Evolutionary conservation across 371 early-diverging fungal genomes (phyloP).

Genomic region (Circinella umbellata): DNA sequence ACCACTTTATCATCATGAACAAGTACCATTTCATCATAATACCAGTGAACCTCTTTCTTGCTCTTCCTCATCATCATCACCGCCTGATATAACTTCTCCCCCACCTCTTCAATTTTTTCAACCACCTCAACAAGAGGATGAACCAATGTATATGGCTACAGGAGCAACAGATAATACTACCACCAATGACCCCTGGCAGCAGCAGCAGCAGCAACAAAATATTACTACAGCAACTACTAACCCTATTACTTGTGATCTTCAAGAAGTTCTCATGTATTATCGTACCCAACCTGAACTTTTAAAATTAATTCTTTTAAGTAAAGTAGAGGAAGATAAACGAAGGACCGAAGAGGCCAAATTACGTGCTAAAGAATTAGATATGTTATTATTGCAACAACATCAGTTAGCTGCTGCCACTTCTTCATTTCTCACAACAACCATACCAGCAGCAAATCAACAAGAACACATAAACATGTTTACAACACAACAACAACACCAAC

Average conservation of each 20-base stretch:
- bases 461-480: not conserved
- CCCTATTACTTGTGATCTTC: constrained; percentile 49
- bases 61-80: constrained; percentile 1
- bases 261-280: constrained; percentile 44
- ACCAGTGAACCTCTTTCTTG: not conserved
- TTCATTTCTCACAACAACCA: not conserved
- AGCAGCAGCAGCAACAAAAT: constrained; percentile 10
- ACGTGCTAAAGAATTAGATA: constrained; percentile 48
- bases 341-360: constrained; percentile 55
- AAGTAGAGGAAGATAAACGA: constrained; percentile 70
- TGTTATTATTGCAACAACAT: constrained; percentile 41
- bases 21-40: constrained; percentile 19
- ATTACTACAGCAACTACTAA: constrained; percentile 8
- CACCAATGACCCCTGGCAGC: constrained; percentile 3
- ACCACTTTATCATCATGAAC: constrained; percentile 24
- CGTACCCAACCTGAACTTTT: constrained; percentile 65
- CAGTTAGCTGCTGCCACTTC: constrained; percentile 13
- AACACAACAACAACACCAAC: not conserved
- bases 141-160: not conserved
- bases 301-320: constrained; percentile 61
- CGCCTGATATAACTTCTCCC: constrained; percentile 3
- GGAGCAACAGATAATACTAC: not conserved
- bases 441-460: constrained; percentile 6
- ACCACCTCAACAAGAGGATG: constrained; percentile 9
- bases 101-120: constrained; percentile 7